These are phyloP conservation scores for Stereum hirsutum DNA, from an alignment of 1,284 basidiomycete genomes.

Conservation along the genomic window DNA sequence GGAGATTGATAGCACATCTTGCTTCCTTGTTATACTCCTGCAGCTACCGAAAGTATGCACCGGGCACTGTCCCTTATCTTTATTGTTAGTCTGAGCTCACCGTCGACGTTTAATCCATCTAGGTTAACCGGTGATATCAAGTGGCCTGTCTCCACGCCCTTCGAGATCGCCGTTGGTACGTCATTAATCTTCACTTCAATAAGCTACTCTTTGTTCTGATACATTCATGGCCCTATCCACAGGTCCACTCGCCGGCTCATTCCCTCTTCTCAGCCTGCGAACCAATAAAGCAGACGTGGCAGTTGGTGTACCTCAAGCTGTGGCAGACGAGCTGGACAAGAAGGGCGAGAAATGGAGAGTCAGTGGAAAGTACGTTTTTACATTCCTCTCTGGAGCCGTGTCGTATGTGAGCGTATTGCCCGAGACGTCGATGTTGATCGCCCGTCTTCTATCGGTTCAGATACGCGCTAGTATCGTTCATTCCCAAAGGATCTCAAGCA, in stretches of 20 bases:
- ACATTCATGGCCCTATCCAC: constrained; percentile 3
- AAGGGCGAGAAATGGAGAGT: constrained; percentile 73
- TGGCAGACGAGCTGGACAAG: constrained; percentile 58
- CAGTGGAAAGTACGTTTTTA: constrained; percentile 62
- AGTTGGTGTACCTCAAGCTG: constrained; percentile 63
- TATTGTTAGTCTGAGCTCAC: constrained; percentile 20
- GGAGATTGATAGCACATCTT: not conserved
- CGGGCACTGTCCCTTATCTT: constrained; percentile 2
- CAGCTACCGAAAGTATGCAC: constrained; percentile 75
- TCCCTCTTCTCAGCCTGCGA: constrained; percentile 78
- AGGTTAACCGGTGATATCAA: constrained; percentile 85
- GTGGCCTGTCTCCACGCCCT: constrained; percentile 83
- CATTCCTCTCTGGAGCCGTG: not conserved
- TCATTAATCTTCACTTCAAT: not conserved
- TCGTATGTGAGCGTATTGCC: not conserved
- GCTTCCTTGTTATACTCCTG: not conserved
- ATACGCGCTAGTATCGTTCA: not conserved
- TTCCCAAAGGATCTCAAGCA: no score
- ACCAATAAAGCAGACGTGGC: constrained; percentile 97
- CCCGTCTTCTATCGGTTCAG: not conserved
- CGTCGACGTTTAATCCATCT: constrained; percentile 7
- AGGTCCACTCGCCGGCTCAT: constrained; percentile 75
- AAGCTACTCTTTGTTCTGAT: constrained; percentile 2
- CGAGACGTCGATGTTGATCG: not conserved
- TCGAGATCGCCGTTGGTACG: constrained; percentile 71